Conservation (phyloP, 2,329 filamentous ascomycete species). For the Botrytis aclada region DNA sequence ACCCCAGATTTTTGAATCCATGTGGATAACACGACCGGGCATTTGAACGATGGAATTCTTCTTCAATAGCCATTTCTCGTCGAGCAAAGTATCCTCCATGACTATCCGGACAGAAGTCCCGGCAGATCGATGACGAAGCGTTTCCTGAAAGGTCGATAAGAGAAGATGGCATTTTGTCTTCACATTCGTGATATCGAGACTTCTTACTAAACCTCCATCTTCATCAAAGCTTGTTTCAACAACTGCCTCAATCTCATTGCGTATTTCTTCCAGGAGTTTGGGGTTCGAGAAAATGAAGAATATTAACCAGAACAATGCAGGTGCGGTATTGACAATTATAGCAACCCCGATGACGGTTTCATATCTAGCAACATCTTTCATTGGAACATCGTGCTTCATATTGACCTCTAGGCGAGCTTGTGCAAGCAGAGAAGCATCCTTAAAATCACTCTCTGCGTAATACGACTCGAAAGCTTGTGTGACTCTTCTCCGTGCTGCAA, state of each 20-base stretch:
- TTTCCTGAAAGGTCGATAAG: constrained; percentile 43
- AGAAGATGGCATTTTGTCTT: constrained; percentile 40
- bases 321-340: constrained; percentile 42
- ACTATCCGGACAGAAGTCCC: constrained; percentile 41
- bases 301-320: constrained; percentile 37
- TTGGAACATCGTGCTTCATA: constrained; percentile 35
- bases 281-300: constrained; percentile 40
- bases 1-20: constrained; percentile 38
- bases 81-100: constrained; percentile 39
- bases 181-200: constrained; percentile 10
- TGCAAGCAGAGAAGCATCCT: constrained; percentile 41
- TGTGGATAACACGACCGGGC: constrained; percentile 32
- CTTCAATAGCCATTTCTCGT: constrained; percentile 39
- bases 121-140: constrained; percentile 39
- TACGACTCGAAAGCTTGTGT: constrained; percentile 41
- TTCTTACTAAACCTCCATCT: background rate
- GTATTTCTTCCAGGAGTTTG: constrained; percentile 33
- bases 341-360: constrained; percentile 44
- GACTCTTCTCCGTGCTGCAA: background rate
- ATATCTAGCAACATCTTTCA: constrained; percentile 32
- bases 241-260: constrained; percentile 23
- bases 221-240: background rate
- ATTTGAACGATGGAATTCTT: constrained; percentile 40
- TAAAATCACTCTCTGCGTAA: constrained; percentile 40
- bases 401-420: constrained; percentile 39